Evolutionary conservation across 139 green algal genomes (phyloP), one percentile per base, ranked within the genome.

Genomic region (Chlamydomonas sp.): DNA sequence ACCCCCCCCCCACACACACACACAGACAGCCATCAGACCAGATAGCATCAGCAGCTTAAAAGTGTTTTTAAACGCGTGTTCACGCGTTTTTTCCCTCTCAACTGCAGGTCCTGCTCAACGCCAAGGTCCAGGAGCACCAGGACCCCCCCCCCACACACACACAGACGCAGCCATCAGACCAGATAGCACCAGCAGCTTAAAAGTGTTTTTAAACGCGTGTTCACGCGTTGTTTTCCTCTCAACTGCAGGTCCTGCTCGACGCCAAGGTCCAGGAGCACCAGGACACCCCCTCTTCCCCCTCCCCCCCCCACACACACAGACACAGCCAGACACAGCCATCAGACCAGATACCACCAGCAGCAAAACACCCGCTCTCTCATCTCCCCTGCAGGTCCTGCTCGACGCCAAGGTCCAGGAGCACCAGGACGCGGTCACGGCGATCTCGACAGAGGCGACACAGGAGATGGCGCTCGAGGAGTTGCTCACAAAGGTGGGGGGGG

Each of bases 391-490:
- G 60, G 26, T 68, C 8, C 60, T 68, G 31, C 34, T 68, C 37
- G 80, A 89, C 58, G 73, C 81, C 34, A 80, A 83, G 58, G 84
- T 90, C 34, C 71, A 78, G 60, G 48, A 77, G 3, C 79, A 78
- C 65, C 83, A 83, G 72, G 84, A 92, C 24, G 64, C 43, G 3
- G 82, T 93, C 61, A 50, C 68, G 1, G 48, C 71, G 36, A 75
- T 90, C 58, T 87, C 78, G 48, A 88, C 60, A 49, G 83, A 88
- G 61, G 57, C 73, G n/a, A 83, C 80, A 34, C 84, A 87, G 76
- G 90, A 96, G 75, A 60, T 77, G 30, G 78, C 84, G 22, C 81
- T 96, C 49, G 85, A 94, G 82, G 84, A 85, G 74, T 69, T 92
- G 73, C 82, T 96, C 58, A 70, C 74, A 26, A 89, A 90, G 71